These are phyloP conservation scores for Cercospora canescens DNA, from an alignment of 2,329 filamentous ascomycete genomes.

Conservation along the genomic window DNA sequence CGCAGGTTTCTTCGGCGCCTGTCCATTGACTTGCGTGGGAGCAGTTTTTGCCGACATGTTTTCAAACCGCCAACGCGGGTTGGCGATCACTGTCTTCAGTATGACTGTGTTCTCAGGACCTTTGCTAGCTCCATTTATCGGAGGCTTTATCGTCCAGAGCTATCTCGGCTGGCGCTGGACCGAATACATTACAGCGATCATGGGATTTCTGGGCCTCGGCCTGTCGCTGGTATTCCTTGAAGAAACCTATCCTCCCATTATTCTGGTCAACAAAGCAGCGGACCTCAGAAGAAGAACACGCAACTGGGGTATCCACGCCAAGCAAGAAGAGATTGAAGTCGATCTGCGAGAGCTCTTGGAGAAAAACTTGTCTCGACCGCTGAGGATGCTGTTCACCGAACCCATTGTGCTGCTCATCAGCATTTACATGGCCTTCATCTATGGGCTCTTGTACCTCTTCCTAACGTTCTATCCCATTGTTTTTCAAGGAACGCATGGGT, in stretches of 20 bases:
- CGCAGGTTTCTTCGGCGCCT: constrained; percentile 38
- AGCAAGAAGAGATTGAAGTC: constrained; percentile 43
- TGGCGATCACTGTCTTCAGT: constrained; percentile 40
- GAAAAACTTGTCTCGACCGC: constrained; percentile 42
- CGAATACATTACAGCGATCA: constrained; percentile 52
- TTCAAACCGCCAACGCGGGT: constrained; percentile 32
- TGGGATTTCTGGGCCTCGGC: constrained; percentile 54
- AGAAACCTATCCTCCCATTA: constrained; percentile 60
- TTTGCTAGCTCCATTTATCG: constrained; percentile 34
- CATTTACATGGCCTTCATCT: constrained; percentile 42
- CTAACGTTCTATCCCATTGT: constrained; percentile 82
- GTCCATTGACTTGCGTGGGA: constrained; percentile 49
- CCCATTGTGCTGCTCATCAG: constrained; percentile 51
- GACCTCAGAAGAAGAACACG: constrained; percentile 56
- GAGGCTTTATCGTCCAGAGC: constrained; percentile 35
- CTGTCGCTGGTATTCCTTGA: constrained; percentile 55
- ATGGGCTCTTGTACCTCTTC: constrained; percentile 73
- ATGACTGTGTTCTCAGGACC: constrained; percentile 39
- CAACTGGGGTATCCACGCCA: constrained; percentile 61
- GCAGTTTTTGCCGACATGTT: constrained; percentile 47
- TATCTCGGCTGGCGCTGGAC: constrained; percentile 54
- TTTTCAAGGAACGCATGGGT: constrained; percentile 70
- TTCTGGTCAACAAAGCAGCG: constrained; percentile 57
- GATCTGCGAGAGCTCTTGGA: constrained; percentile 38
- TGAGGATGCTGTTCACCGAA: constrained; percentile 52